Evolutionary conservation across 768 basidiomycete genomes (phyloP).

Genomic region (Kwoniella sp.): DNA sequence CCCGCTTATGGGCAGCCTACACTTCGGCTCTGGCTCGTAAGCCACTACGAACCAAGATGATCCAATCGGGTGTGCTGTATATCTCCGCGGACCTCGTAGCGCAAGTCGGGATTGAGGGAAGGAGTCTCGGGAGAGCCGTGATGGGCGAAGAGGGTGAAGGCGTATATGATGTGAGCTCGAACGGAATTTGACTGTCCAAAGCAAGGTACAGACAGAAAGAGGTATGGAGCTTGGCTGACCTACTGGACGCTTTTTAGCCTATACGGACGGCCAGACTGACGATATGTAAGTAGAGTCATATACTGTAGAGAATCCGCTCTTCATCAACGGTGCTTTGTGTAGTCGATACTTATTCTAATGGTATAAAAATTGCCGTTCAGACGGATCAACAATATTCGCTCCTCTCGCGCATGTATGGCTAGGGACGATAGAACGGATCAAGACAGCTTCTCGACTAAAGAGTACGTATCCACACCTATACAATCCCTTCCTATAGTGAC

Average conservation of each 20-base stretch:
- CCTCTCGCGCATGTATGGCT: slow-evolving; percentile 53
- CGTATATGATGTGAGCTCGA: slow-evolving; percentile 35
- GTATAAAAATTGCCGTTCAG: slow-evolving; percentile 12
- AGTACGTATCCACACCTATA: slow-evolving; percentile 25
- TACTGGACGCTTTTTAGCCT: slow-evolving; percentile 13
- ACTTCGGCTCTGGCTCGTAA: slow-evolving; percentile 17
- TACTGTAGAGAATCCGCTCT: too few species aligned
- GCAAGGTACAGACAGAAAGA: too few species aligned
- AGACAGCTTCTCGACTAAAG: slow-evolving; percentile 22
- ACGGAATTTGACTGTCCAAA: too few species aligned
- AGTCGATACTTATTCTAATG: too few species aligned
- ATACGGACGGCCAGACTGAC: slow-evolving; percentile 44
- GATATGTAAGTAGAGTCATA: slow-evolving; percentile 35
- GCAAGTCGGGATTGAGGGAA: slow-evolving; percentile 51
- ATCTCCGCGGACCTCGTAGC: slow-evolving; percentile 47
- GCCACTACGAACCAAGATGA: slow-evolving; percentile 53
- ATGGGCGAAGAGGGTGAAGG: slow-evolving; percentile 23
- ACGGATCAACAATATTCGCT: slow-evolving; percentile 51
- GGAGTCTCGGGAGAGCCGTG: slow-evolving; percentile 16
- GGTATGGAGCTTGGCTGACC: background rate
- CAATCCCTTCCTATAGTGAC: too few species aligned
- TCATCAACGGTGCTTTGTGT: too few species aligned
- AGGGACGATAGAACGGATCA: slow-evolving; percentile 34
- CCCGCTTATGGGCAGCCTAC: slow-evolving; percentile 37
- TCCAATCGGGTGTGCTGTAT: slow-evolving; percentile 42